These are phyloP conservation scores for Fomitiporia mediterranea DNA, from an alignment of 1,284 basidiomycete genomes.

Conservation along the genomic window DNA sequence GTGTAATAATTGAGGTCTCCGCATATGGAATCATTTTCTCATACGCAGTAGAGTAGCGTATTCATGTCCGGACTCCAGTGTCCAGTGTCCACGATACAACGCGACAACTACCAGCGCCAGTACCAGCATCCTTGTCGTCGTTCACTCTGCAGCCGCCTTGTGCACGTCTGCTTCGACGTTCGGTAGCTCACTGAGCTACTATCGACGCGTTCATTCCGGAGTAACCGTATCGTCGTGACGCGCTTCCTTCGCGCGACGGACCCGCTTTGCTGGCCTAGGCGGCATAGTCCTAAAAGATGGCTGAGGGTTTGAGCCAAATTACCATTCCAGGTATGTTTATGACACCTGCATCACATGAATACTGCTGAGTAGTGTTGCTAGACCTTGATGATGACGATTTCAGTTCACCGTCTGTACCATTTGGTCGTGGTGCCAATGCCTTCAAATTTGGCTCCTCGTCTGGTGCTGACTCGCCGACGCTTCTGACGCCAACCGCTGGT, in stretches of 20 bases:
- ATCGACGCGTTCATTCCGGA: too few species aligned
- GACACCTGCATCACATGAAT: conserved; percentile 6
- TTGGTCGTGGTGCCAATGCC: conserved; percentile 47
- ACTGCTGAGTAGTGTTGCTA: conserved; percentile 26
- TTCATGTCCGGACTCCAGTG: too few species aligned
- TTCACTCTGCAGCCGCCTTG: too few species aligned
- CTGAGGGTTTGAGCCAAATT: conserved; percentile 46
- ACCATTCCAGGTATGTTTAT: conserved; percentile 70
- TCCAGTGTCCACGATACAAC: too few species aligned
- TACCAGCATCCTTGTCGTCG: neutral
- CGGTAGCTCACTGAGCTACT: too few species aligned
- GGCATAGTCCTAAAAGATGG: conserved; percentile 9
- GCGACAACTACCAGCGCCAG: neutral
- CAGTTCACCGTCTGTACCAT: conserved; percentile 55
- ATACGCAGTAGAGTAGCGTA: neutral
- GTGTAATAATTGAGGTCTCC: neutral
- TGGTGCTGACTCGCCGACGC: conserved; percentile 63
- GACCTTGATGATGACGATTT: conserved; percentile 73
- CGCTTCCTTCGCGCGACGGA: neutral
- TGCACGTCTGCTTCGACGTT: too few species aligned
- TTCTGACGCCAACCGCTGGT: conserved; percentile 44
- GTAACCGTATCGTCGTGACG: too few species aligned
- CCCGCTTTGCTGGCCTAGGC: neutral
- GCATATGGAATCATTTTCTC: neutral
- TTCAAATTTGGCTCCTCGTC: conserved; percentile 38